Evolutionary conservation across 805 yeast species (phyloP).

Genomic region (Yueomyces sp.): DNA sequence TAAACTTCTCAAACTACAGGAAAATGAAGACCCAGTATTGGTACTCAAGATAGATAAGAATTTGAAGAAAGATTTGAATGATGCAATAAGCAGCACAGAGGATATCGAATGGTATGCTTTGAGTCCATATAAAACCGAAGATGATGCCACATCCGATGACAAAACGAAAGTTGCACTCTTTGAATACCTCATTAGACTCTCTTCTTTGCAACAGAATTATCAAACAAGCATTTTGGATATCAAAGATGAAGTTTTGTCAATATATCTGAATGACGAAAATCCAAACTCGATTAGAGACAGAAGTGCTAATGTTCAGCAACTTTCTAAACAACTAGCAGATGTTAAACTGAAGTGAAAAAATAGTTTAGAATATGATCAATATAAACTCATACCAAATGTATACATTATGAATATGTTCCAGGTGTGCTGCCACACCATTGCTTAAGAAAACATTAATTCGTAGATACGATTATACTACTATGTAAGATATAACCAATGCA

Average conservation of each 20-base stretch:
- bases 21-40: conserved; percentile 46
- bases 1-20: conserved; percentile 46
- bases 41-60: conserved; percentile 36
- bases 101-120: conserved; percentile 38
- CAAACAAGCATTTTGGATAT: conserved; percentile 38
- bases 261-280: conserved; percentile 48
- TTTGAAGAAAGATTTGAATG: not conserved
- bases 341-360: too few relatives aligned
- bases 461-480: too few relatives aligned
- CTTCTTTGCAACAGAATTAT: conserved; percentile 48
- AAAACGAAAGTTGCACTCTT: conserved; percentile 27
- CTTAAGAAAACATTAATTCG: too few relatives aligned
- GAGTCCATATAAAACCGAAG: conserved; percentile 28
- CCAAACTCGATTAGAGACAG: not conserved
- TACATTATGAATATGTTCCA: too few relatives aligned
- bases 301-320: too few relatives aligned
- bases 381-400: too few relatives aligned
- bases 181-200: conserved; percentile 49
- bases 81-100: conserved; percentile 6
- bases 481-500: too few relatives aligned
- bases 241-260: conserved; percentile 51
- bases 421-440: too few relatives aligned
- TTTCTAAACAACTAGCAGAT: too few relatives aligned
- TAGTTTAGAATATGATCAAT: too few relatives aligned
- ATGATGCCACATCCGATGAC: conserved; percentile 9